Evolutionary conservation across 2,329 filamentous ascomycete genomes (phyloP).

Genomic region (Sclerotinia subarctica): DNA sequence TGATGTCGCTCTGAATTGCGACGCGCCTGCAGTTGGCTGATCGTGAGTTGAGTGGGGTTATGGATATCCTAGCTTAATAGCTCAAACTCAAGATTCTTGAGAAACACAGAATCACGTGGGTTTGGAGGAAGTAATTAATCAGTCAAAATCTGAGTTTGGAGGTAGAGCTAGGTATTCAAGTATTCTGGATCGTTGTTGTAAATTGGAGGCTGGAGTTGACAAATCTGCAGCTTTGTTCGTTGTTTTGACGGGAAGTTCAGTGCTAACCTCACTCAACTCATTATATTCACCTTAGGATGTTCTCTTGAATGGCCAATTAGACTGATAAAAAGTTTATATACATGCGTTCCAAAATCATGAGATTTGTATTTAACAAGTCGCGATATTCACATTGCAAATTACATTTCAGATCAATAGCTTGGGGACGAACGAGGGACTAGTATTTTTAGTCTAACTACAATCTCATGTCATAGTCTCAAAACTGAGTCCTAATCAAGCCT

Average conservation of each 20-base stretch:
- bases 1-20: slow-evolving; percentile 8
- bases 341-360: background rate
- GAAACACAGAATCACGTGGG: slow-evolving; percentile 20
- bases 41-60: slow-evolving; percentile 19
- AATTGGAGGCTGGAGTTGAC: background rate
- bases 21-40: slow-evolving; percentile 19
- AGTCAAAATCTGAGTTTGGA: background rate
- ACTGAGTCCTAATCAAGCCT: slow-evolving; percentile 29
- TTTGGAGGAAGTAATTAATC: background rate
- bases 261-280: background rate
- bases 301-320: background rate
- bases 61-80: slow-evolving; percentile 11
- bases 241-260: background rate
- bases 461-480: slow-evolving; percentile 31
- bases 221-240: background rate
- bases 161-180: background rate
- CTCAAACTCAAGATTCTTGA: background rate
- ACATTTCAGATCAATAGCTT: background rate
- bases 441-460: slow-evolving; percentile 40
- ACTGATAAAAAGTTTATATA: background rate
- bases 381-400: background rate
- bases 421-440: slow-evolving; percentile 36
- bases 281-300: background rate
- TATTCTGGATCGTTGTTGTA: background rate
- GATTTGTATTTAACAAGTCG: background rate